phyloP scores from a whole-genome alignment of 192 early-diverging fungal species.

The Linnemannia exigua region DNA sequence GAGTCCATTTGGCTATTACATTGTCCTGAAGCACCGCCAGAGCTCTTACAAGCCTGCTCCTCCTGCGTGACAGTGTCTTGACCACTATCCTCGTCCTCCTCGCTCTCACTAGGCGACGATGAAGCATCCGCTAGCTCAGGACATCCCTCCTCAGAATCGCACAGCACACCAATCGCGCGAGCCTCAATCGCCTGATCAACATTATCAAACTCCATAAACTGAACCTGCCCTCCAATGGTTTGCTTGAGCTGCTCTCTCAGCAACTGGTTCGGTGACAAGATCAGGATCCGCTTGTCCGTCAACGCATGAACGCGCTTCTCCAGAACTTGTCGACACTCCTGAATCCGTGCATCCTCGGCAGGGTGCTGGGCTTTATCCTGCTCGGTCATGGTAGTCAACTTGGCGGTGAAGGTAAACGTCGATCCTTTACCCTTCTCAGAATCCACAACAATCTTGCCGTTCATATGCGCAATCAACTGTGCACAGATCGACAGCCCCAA shows the following conservation, averaged over 20 bases:
- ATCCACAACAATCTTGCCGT: slow-evolving; percentile 58
- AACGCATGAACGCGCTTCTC: neutral
- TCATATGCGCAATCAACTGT: slow-evolving; percentile 59
- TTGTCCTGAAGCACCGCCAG: neutral
- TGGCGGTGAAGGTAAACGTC: slow-evolving; percentile 54
- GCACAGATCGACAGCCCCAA: slow-evolving; percentile 64
- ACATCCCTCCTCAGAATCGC: neutral
- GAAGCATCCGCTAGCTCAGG: neutral
- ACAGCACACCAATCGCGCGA: slow-evolving; percentile 20
- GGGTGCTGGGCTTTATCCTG: slow-evolving; percentile 32
- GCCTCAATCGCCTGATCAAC: slow-evolving; percentile 22
- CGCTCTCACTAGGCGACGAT: neutral
- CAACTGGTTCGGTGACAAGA: slow-evolving; percentile 33
- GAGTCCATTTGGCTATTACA: neutral
- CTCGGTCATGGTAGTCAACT: slow-evolving; percentile 24
- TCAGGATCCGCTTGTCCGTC: slow-evolving; percentile 13
- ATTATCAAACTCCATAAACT: slow-evolving; percentile 34
- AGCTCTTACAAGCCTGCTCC: neutral
- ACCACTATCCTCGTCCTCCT: neutral
- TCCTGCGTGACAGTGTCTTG: neutral
- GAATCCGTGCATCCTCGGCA: slow-evolving; percentile 28
- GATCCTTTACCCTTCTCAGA: slow-evolving; percentile 59
- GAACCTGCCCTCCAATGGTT: neutral
- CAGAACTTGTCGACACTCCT: slow-evolving; percentile 28
- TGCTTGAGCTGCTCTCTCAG: slow-evolving; percentile 29